Percentiles rank a stretch among this genome's conserved stretches.
Conservation (phyloP, 345 rosid species). For the Syzygium oleosum region DNA sequence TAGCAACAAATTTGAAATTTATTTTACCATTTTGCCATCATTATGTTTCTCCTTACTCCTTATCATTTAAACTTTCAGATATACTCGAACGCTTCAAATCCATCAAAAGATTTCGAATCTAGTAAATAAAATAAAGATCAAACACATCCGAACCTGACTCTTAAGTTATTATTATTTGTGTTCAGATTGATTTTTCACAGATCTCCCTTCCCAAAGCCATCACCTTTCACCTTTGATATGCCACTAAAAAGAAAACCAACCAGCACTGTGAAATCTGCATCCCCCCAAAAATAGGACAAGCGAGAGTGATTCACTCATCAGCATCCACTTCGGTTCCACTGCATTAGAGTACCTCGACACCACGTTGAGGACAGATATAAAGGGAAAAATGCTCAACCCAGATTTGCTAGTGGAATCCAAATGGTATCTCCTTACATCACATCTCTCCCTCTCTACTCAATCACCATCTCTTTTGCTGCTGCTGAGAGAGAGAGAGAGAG, state of each 20-base stretch:
- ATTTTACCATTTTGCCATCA: background rate
- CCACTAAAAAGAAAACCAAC: background rate
- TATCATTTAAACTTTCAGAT: background rate
- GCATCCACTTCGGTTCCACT: background rate
- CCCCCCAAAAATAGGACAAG: background rate
- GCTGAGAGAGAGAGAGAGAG: background rate
- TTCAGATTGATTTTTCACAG: background rate
- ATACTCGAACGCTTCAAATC: background rate
- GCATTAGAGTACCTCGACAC: background rate
- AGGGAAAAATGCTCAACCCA: background rate
- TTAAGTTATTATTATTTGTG: background rate
- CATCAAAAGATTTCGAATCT: background rate
- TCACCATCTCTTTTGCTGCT: background rate
- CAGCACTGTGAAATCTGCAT: background rate
- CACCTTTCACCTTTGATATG: background rate
- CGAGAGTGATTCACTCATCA: slow-evolving; percentile 4
- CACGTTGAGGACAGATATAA: background rate
- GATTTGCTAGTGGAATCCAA: background rate
- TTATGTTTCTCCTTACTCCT: background rate
- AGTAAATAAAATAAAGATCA: background rate
- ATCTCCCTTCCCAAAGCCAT: background rate
- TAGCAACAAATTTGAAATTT: background rate
- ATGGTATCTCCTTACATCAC: background rate
- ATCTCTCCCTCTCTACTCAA: background rate
- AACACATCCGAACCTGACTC: background rate